Evolutionary conservation across 2,329 filamentous ascomycete species (phyloP).

Genomic region (Paecilomyces dactylethromorphus): DNA sequence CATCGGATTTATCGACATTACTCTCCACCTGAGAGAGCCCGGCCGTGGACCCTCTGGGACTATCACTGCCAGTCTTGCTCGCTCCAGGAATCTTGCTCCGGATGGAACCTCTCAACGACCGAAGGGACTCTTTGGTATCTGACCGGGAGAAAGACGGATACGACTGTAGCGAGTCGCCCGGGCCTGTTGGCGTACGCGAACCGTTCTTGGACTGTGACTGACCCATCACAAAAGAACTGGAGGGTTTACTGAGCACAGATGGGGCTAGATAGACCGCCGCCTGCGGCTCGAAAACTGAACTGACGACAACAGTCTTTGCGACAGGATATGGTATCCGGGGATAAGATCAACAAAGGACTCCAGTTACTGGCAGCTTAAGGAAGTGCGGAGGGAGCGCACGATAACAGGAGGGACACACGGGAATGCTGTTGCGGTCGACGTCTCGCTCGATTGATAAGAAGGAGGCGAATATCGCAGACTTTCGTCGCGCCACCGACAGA

Average conservation of each 20-base stretch:
- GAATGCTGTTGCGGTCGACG: background rate
- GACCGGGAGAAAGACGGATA: conserved; percentile 89
- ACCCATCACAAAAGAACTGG: conserved; percentile 38
- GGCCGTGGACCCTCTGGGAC: conserved; percentile 68
- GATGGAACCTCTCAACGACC: conserved; percentile 73
- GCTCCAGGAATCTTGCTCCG: conserved; percentile 79
- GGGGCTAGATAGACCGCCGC: conserved; percentile 15
- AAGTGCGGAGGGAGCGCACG: background rate
- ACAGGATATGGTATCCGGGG: background rate
- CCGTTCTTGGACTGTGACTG: conserved; percentile 46
- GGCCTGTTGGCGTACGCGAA: conserved; percentile 40
- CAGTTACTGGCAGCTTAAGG: background rate
- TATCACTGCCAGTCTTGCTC: conserved; percentile 53
- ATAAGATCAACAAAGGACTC: background rate
- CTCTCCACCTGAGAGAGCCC: conserved; percentile 56
- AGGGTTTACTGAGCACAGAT: conserved; percentile 21
- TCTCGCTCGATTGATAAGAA: background rate
- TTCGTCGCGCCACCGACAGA: too few relatives aligned
- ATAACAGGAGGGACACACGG: background rate
- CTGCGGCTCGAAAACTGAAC: conserved; percentile 11
- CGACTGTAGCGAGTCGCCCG: conserved; percentile 62
- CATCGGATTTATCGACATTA: conserved; percentile 58
- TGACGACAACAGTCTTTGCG: background rate
- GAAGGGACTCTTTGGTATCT: conserved; percentile 86
- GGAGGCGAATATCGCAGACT: background rate